These are phyloP conservation scores for Balamuthia mandrillaris DNA, from an alignment of 208 protist genomes.

Conservation along the genomic window DNA sequence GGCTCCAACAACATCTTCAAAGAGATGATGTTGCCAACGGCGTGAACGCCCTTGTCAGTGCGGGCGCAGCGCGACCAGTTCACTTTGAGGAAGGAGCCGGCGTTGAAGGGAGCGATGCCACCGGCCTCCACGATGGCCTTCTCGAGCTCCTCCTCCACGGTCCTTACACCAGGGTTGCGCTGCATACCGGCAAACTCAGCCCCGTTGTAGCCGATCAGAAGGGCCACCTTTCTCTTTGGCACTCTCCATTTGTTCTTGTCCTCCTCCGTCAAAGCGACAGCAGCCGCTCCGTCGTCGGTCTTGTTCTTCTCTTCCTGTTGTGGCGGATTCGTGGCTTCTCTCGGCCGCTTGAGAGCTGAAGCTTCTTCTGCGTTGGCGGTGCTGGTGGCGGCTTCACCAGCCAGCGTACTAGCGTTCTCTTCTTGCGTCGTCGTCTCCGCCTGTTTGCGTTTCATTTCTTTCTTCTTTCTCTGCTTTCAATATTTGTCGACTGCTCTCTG, in stretches of 20 bases:
- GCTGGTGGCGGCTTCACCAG: too few relatives aligned
- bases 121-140: slow-evolving; percentile 81
- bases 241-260: not conserved
- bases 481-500: too few relatives aligned
- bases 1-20: slow-evolving; percentile 59
- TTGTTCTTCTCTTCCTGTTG: too few relatives aligned
- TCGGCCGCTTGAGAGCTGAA: too few relatives aligned
- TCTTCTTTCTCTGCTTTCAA: too few relatives aligned
- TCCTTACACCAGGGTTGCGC: slow-evolving; percentile 80
- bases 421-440: too few relatives aligned
- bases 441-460: too few relatives aligned
- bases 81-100: slow-evolving; percentile 51
- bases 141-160: slow-evolving; percentile 86
- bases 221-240: slow-evolving; percentile 1
- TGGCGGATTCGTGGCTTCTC: too few relatives aligned
- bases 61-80: slow-evolving; percentile 88
- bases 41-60: slow-evolving; percentile 93
- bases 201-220: not conserved
- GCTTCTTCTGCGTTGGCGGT: too few relatives aligned
- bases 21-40: slow-evolving; percentile 86
- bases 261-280: too few relatives aligned
- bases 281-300: too few relatives aligned
- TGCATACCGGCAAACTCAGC: not conserved
- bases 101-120: slow-evolving; percentile 79
- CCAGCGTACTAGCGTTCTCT: too few relatives aligned